These are phyloP conservation scores for Prunus persica DNA, from an alignment of 306 rosid species.

Conservation along the genomic window Prunus_persica_NCBIv2 NC_034009.1:6296001-6296500, in stretches of 20 bases:
- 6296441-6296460: constrained; percentile 54
- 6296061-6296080: neutral
- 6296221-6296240: constrained; percentile 39
- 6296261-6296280: constrained; percentile 97
- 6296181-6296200: constrained; percentile 81
- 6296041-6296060: neutral
- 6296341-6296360: constrained; percentile 98
- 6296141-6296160: neutral
- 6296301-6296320: constrained; percentile 74
- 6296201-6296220: constrained; percentile 76
- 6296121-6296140: neutral
- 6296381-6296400: constrained; percentile 96
- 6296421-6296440: constrained; percentile 93
- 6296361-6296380: constrained; percentile 81
- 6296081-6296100: neutral
- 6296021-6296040: neutral
- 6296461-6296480: constrained; percentile 36
- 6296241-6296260: constrained; percentile 64
- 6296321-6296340: constrained; percentile 89
- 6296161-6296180: constrained; percentile 92
- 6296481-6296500: constrained; percentile 35
- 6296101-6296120: neutral
- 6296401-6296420: constrained; percentile 47
- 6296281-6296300: constrained; percentile 92
- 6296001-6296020: too few species aligned